Conservation (phyloP, 495 filamentous ascomycete species). For the Trypethelium eluteriae region DNA sequence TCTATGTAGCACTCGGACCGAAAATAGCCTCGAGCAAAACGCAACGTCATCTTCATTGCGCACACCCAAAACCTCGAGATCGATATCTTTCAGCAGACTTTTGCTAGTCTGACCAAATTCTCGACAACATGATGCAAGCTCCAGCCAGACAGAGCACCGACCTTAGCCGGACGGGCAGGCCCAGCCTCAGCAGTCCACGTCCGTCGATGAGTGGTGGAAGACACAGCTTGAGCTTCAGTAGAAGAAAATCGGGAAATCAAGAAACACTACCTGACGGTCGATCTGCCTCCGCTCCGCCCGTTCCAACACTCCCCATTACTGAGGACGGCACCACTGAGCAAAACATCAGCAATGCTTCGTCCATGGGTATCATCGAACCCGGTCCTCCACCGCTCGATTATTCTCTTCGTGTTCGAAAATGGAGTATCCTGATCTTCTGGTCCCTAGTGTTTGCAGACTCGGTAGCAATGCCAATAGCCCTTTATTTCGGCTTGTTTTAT, state of each 20-base stretch:
- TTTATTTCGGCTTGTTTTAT: conserved; percentile 55
- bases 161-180: conserved; percentile 2
- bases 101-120: background rate
- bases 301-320: background rate
- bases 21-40: background rate
- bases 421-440: conserved; percentile 53
- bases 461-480: conserved; percentile 46
- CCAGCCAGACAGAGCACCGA: conserved; percentile 10
- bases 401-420: conserved; percentile 46
- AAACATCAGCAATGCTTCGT: background rate
- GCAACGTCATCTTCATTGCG: background rate
- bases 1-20: background rate
- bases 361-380: conserved; percentile 25
- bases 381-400: conserved; percentile 51
- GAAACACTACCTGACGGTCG: background rate
- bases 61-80: background rate
- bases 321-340: background rate
- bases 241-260: conserved; percentile 9
- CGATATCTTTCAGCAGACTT: background rate
- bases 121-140: conserved; percentile 3
- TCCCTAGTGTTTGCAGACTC: conserved; percentile 48
- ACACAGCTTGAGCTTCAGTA: conserved; percentile 3
- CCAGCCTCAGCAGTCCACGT: conserved; percentile 6
- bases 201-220: background rate
- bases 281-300: background rate